Evolutionary conservation across 1,139 yeast genomes (phyloP).

Genomic region (Magnusiomyces magnusii): DNA sequence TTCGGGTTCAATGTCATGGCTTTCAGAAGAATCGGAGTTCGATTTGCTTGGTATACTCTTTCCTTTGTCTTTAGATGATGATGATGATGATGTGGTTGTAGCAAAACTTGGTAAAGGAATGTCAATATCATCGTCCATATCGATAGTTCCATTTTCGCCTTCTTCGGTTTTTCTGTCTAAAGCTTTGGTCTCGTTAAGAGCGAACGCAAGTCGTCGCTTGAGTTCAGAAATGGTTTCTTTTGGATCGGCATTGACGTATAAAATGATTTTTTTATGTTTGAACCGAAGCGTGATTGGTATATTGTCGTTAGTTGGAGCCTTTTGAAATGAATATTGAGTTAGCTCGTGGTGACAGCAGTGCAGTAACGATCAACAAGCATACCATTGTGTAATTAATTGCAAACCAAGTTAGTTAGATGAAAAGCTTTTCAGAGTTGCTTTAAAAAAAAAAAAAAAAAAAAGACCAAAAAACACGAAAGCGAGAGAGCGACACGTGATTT

Average conservation of each 20-base stretch:
- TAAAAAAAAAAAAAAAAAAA: too few species aligned
- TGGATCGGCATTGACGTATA: neutral
- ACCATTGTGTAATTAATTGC: too few species aligned
- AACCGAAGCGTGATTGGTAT: slow-evolving; percentile 8
- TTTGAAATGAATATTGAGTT: too few species aligned
- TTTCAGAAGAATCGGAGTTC: too few species aligned
- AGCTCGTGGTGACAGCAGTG: too few species aligned
- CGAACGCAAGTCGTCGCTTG: neutral
- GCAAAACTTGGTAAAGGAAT: slow-evolving; percentile 6
- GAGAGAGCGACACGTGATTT: too few species aligned
- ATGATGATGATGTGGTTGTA: neutral
- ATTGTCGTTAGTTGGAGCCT: too few species aligned
- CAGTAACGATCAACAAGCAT: too few species aligned
- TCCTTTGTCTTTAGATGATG: neutral
- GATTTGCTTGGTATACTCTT: neutral
- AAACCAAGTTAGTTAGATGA: too few species aligned
- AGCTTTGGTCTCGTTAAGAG: slow-evolving; percentile 5
- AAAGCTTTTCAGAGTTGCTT: too few species aligned
- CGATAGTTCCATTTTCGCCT: neutral
- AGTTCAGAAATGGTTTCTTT: slow-evolving; percentile 1
- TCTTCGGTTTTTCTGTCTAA: neutral
- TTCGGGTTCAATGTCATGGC: slow-evolving; percentile 2
- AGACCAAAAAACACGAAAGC: too few species aligned
- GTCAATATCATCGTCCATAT: slow-evolving; percentile 2
- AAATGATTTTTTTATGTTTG: neutral